Percentiles rank a stretch among this genome's conserved stretches.
phyloP scores from a whole-genome alignment of 2,329 filamentous ascomycete genomes.

The Aschersonia sp. region DNA sequence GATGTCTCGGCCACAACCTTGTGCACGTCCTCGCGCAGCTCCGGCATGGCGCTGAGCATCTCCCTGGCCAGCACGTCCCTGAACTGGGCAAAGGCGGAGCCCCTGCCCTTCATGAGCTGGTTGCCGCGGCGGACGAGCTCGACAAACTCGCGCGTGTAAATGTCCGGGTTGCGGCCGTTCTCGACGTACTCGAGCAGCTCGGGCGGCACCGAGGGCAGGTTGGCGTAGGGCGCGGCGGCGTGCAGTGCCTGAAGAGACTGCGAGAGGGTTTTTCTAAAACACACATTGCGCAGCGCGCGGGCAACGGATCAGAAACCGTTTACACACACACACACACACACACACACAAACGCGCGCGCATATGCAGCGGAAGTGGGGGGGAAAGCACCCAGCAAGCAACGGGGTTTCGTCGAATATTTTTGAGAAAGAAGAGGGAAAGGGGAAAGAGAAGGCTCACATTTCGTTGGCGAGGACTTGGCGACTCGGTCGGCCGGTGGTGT shows the following conservation, averaged over 20 bases:
- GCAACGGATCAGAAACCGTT: no score
- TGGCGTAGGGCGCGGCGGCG: slow-evolving; percentile 21
- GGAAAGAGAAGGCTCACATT: slow-evolving; percentile 21
- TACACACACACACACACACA: no score
- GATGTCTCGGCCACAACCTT: slow-evolving; percentile 31
- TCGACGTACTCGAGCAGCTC: slow-evolving; percentile 57
- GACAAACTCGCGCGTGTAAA: slow-evolving; percentile 61
- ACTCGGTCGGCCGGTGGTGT: slow-evolving; percentile 33
- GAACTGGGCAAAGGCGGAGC: slow-evolving; percentile 44
- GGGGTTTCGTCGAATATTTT: neutral
- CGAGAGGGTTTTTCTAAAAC: slow-evolving; percentile 23
- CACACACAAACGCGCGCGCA: neutral
- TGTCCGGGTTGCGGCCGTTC: slow-evolving; percentile 57
- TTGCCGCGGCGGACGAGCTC: slow-evolving; percentile 52
- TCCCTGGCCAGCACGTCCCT: slow-evolving; percentile 47
- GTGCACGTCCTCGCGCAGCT: slow-evolving; percentile 38
- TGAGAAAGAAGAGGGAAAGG: neutral
- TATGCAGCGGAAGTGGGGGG: no score
- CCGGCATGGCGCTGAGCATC: slow-evolving; percentile 42
- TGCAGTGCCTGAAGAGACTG: slow-evolving; percentile 23
- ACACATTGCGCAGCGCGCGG: no score
- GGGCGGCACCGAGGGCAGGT: slow-evolving; percentile 39
- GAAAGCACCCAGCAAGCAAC: neutral
- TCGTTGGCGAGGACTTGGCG: slow-evolving; percentile 41
- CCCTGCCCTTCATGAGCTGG: slow-evolving; percentile 52